Evolutionary conservation across 2,329 filamentous ascomycete genomes (phyloP).

Genomic region (Fusarium sp.): DNA sequence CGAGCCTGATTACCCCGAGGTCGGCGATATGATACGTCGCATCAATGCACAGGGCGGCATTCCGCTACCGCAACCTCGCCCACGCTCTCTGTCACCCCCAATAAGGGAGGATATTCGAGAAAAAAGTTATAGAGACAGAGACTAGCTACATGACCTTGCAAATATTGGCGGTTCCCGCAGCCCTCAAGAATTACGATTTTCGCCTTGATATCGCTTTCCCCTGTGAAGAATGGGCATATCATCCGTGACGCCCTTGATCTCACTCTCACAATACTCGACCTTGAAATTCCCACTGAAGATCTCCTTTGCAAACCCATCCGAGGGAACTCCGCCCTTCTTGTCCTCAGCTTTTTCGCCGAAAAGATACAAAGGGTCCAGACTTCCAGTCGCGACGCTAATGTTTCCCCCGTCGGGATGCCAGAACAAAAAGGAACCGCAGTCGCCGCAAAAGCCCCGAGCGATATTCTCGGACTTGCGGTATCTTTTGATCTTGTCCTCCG

Average conservation of each 20-base stretch:
- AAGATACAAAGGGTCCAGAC: constrained; percentile 4
- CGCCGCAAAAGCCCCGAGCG: background rate
- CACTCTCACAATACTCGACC: background rate
- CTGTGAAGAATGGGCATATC: constrained; percentile 6
- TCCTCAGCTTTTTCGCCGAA: background rate
- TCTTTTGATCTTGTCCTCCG: background rate
- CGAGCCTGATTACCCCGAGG: constrained; percentile 21
- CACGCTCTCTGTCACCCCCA: background rate
- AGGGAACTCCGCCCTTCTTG: fast-evolving
- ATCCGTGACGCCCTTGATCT: constrained; percentile 14
- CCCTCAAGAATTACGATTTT: background rate
- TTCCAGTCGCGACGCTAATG: constrained; percentile 6
- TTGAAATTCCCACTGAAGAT: background rate
- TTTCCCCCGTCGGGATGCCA: background rate
- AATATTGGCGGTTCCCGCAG: fast-evolving
- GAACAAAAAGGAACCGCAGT: constrained; percentile 10
- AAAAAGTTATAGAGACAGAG: background rate
- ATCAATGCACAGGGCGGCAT: constrained; percentile 5
- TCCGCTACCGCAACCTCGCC: background rate
- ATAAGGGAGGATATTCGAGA: fast-evolving
- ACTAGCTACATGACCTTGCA: background rate
- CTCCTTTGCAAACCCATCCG: background rate
- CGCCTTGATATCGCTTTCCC: constrained; percentile 1
- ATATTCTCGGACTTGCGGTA: background rate
- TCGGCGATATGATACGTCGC: background rate